Evolutionary conservation across 2,329 filamentous ascomycete species (phyloP).

Genomic region (Tolypocladium guangdongense): DNA sequence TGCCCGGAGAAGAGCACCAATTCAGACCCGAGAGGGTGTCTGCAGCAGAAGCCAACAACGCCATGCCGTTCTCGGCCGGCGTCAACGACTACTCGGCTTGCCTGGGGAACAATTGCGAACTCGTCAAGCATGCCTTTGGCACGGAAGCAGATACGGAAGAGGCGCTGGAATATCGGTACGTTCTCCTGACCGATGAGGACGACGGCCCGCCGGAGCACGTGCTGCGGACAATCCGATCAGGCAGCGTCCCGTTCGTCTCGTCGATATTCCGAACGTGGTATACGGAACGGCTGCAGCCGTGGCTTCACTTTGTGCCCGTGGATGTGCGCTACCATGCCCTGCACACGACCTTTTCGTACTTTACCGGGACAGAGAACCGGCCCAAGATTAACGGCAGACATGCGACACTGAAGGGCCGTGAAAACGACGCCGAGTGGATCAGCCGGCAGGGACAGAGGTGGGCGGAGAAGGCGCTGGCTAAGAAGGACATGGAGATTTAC

Average conservation of each 20-base stretch:
- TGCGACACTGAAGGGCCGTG: constrained; percentile 35
- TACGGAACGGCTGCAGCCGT: constrained; percentile 60
- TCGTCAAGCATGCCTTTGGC: constrained; percentile 19
- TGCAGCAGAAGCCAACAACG: constrained; percentile 39
- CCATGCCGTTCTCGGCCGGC: constrained; percentile 44
- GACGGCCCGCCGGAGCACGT: constrained; percentile 51
- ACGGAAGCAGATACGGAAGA: constrained; percentile 26
- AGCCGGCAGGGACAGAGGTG: constrained; percentile 54
- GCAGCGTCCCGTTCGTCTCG: constrained; percentile 57
- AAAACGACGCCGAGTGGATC: constrained; percentile 50
- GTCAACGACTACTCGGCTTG: constrained; percentile 49
- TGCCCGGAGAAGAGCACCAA: constrained; percentile 18
- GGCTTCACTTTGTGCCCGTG: constrained; percentile 72
- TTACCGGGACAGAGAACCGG: constrained; percentile 43
- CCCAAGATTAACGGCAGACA: constrained; percentile 32
- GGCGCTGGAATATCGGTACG: constrained; percentile 56
- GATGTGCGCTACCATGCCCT: constrained; percentile 64
- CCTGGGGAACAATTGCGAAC: constrained; percentile 29
- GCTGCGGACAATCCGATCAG: constrained; percentile 53
- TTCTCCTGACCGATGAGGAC: constrained; percentile 63
- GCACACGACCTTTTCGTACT: constrained; percentile 66
- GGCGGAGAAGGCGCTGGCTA: constrained; percentile 50
- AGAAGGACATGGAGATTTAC: constrained; percentile 72
- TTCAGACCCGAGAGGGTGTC: constrained; percentile 47
- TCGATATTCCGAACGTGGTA: constrained; percentile 73